Conservation (phyloP, 192 early-diverging fungal species). For the Coemansia reversa region DNA sequence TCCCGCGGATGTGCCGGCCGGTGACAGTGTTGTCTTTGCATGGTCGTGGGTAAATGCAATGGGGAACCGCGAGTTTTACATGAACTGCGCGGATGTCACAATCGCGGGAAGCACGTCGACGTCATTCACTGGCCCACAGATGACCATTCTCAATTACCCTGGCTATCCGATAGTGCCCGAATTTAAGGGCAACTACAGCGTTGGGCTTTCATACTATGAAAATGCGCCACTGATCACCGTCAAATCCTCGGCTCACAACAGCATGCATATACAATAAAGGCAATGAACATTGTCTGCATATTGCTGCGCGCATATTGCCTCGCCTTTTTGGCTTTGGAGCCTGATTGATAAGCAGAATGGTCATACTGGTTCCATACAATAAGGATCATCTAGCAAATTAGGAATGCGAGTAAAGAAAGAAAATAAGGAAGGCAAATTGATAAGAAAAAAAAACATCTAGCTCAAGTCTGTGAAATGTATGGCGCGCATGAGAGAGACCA, state of each 20-base stretch:
- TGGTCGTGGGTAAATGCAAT: conserved; percentile 73
- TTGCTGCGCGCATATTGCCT: conserved; percentile 4
- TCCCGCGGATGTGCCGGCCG: conserved; percentile 38
- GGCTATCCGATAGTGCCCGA: conserved; percentile 21
- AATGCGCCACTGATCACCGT: conserved; percentile 5
- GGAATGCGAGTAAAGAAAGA: conserved; percentile 26
- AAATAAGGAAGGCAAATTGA: conserved; percentile 1
- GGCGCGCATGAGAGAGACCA: too few relatives aligned
- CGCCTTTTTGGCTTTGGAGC: too few relatives aligned
- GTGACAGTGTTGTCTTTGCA: conserved; percentile 47
- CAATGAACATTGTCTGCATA: not conserved
- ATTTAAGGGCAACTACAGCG: conserved; percentile 36
- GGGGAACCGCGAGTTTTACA: conserved; percentile 68
- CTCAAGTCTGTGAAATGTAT: too few relatives aligned
- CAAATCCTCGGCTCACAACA: conserved; percentile 13
- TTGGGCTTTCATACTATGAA: conserved; percentile 12
- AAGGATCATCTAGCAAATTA: conserved; percentile 19
- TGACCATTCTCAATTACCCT: conserved; percentile 27
- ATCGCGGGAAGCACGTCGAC: conserved; percentile 15
- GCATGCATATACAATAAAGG: conserved; percentile 28
- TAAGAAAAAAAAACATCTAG: too few relatives aligned
- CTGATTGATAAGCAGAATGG: too few relatives aligned
- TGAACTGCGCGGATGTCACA: conserved; percentile 58
- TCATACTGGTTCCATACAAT: conserved; percentile 12
- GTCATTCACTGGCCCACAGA: conserved; percentile 22